A percentile compares a stretch with the other conserved stretches of the same genome.
phyloP scores from a whole-genome alignment of 495 filamentous ascomycete genomes.

The Lepidopterella palustris region DNA sequence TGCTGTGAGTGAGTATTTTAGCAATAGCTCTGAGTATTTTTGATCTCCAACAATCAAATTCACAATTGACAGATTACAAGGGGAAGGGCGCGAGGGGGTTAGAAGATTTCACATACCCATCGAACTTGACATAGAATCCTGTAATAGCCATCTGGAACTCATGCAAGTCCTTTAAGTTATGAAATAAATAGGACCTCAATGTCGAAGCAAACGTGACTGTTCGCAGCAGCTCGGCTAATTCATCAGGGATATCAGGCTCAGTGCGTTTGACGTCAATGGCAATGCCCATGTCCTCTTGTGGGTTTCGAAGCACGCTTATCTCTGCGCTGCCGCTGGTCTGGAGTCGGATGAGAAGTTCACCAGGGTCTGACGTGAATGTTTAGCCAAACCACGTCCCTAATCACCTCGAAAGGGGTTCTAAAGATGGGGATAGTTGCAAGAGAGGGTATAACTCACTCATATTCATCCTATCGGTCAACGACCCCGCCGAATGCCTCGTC shows the following conservation, averaged over 20 bases:
- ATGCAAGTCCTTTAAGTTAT: constrained; percentile 55
- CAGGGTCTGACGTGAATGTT: constrained; percentile 15
- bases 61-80: too few species aligned
- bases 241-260: constrained; percentile 24
- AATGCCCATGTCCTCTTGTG: constrained; percentile 34
- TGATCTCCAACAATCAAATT: too few species aligned
- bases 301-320: constrained; percentile 32
- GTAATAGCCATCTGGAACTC: constrained; percentile 69
- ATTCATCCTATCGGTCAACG: constrained; percentile 37
- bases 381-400: neutral
- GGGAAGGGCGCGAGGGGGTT: too few species aligned
- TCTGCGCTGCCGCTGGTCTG: constrained; percentile 24
- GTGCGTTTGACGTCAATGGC: constrained; percentile 29
- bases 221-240: constrained; percentile 26
- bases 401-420: neutral
- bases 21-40: too few species aligned
- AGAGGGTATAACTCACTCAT: constrained; percentile 23
- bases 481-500: constrained; percentile 32
- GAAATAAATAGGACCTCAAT: constrained; percentile 33
- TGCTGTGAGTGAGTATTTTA: constrained; percentile 32
- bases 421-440: neutral
- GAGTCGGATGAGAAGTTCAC: constrained; percentile 37
- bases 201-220: constrained; percentile 28
- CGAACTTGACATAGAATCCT: constrained; percentile 68
- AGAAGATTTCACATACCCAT: too few species aligned